These are phyloP conservation scores for Penicillium hesseltinei DNA, from an alignment of 2,329 filamentous ascomycete genomes.

Conservation along the genomic window DNA sequence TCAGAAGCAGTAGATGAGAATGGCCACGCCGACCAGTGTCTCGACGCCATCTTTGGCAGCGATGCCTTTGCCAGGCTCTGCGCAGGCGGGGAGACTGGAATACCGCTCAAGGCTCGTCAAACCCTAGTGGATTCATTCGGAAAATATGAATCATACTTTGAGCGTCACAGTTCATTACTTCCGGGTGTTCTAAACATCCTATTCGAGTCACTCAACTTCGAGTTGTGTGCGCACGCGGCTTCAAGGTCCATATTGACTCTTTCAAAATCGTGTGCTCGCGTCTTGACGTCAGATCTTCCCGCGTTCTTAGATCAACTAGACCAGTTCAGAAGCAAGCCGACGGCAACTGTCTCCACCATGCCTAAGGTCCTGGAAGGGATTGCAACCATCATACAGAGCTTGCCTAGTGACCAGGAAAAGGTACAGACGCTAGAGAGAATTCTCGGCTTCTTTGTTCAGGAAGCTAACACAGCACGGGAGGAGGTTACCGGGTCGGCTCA, in stretches of 20 bases:
- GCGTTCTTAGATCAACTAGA: slow-evolving; percentile 45
- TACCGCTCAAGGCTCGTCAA: slow-evolving; percentile 41
- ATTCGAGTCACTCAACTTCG: slow-evolving; percentile 44
- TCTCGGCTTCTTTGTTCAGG: slow-evolving; percentile 37
- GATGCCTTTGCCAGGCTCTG: slow-evolving; percentile 37
- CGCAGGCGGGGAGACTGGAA: slow-evolving; percentile 28
- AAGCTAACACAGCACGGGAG: slow-evolving; percentile 34
- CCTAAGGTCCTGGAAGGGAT: slow-evolving; percentile 47
- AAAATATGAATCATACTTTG: slow-evolving; percentile 45
- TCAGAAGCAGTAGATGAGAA: slow-evolving; percentile 48
- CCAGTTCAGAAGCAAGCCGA: slow-evolving; percentile 38
- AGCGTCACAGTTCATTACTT: slow-evolving; percentile 42
- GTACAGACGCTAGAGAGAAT: slow-evolving; percentile 40
- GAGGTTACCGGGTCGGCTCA: slow-evolving; percentile 31
- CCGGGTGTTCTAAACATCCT: slow-evolving; percentile 45
- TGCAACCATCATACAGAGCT: slow-evolving; percentile 44
- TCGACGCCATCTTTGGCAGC: slow-evolving; percentile 43
- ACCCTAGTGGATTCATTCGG: slow-evolving; percentile 45
- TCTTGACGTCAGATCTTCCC: slow-evolving; percentile 42
- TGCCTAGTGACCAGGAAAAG: slow-evolving; percentile 41
- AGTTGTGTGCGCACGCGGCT: slow-evolving; percentile 42
- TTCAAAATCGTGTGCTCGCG: slow-evolving; percentile 44
- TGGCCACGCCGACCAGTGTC: slow-evolving; percentile 40
- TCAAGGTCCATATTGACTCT: slow-evolving; percentile 45
- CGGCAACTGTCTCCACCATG: slow-evolving; percentile 38